Evolutionary conservation across 768 basidiomycete genomes (phyloP), one percentile per base, ranked within the genome.

Genomic region (Serpula lacrymans): DNA sequence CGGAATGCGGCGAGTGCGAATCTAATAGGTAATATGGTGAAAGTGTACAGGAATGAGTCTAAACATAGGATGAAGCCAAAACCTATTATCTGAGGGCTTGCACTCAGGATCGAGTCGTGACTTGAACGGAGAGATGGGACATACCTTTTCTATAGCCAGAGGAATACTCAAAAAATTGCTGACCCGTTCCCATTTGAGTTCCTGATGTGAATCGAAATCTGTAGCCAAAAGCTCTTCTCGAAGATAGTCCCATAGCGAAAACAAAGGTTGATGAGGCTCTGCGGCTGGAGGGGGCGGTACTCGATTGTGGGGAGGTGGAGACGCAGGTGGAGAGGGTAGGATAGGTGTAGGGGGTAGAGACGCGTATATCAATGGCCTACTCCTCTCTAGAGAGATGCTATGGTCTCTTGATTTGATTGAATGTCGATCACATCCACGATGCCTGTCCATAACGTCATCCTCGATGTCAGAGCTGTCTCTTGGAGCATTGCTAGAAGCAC

Each of bases 41-140:
- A 97, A 1, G 90, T 94, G 64, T 98, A 96, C 1, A 99, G 77
- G 65, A 98, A 97, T 2, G 93, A 92, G 60, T 99, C 96, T 37
- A 98, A 74, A 62, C 96, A 99, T 26, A 98, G 76, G 20, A 96
- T 68, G 51, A 88, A 87, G 25, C 96, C 96, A 60, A 98, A 96
- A 17, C 84, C 71, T 37, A 96, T 84, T 14, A 94, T 88, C 93
- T 95, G 49, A 2, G 7, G 11, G 13, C 17, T 31, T 5, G 12
- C 13, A n/a, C 20, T 18, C 23, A 27, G 13, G 26, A 1, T n/a
- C 11, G 12, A 28, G 23, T 12, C 13, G 18, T 6, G 3, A 3
- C 38, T 6, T 28, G 27, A 22, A 18, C n/a, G n/a, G 5, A 33
- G 22, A 5, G 28, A 29, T 23, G 13, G 6, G 4, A 54, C 70